These are phyloP conservation scores for Stachybotrys elegans DNA, from an alignment of 2,329 filamentous ascomycete genomes.

Conservation along the genomic window DNA sequence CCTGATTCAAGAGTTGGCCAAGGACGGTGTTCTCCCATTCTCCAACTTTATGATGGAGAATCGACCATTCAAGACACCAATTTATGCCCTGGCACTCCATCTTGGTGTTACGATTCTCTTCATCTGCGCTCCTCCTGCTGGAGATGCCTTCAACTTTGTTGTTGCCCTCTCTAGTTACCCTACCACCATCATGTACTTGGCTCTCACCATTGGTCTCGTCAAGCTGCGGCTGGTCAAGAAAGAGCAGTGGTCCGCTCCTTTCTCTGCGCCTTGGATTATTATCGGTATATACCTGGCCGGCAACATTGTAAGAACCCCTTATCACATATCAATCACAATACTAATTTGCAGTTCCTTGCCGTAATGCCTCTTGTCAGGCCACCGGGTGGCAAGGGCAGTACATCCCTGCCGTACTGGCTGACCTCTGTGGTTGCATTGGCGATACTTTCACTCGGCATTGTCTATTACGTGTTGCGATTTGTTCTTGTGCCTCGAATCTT, in stretches of 20 bases:
- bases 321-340: too few species aligned
- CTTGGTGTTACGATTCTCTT: constrained; percentile 15
- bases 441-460: too few species aligned
- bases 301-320: too few species aligned
- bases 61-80: constrained; percentile 16
- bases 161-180: constrained; percentile 16
- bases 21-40: constrained; percentile 18
- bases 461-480: too few species aligned
- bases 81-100: constrained; percentile 12
- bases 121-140: constrained; percentile 16
- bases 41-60: constrained; percentile 19
- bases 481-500: too few species aligned
- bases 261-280: constrained; percentile 12
- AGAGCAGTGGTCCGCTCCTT: constrained; percentile 11
- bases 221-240: constrained; percentile 13
- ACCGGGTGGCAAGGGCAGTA: too few species aligned
- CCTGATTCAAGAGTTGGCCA: too few species aligned
- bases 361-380: too few species aligned
- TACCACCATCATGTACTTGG: constrained; percentile 10
- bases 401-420: too few species aligned
- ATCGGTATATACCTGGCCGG: too few species aligned
- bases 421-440: too few species aligned
- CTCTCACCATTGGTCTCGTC: constrained; percentile 13
- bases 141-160: constrained; percentile 17
- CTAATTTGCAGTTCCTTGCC: too few species aligned